Conservation (phyloP, 148 eudicot species). For the Selenicereus undatus region DNA sequence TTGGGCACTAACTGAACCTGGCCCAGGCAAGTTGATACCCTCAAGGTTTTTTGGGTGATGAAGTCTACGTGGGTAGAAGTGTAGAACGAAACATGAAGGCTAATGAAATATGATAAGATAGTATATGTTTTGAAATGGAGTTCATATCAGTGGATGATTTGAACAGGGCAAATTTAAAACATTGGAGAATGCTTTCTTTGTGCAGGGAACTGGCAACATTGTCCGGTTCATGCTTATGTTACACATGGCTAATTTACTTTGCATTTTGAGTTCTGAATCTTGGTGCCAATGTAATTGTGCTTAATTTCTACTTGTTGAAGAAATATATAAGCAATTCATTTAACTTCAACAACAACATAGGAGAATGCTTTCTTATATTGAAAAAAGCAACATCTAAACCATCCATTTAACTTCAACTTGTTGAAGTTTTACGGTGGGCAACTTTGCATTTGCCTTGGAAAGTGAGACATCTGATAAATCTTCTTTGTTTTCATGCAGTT, state of each 20-base stretch:
- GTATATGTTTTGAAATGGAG: background rate
- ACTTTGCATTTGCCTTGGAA: background rate
- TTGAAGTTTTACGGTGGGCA: background rate
- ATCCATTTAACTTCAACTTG: background rate
- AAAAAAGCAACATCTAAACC: background rate
- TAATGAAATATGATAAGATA: background rate
- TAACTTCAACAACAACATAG: background rate
- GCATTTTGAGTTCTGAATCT: background rate
- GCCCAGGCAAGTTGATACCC: background rate
- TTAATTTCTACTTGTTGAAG: too few relatives aligned
- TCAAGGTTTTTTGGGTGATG: background rate
- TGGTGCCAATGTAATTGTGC: background rate
- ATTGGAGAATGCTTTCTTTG: background rate
- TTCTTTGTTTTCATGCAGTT: background rate
- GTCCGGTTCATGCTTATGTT: background rate
- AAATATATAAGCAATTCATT: background rate
- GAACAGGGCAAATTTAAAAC: background rate
- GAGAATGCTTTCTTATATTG: too few relatives aligned
- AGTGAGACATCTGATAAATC: background rate
- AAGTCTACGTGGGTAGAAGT: background rate
- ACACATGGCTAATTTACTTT: background rate
- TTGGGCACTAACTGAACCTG: background rate
- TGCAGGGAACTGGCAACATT: background rate
- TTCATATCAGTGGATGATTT: background rate
- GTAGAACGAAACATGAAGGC: background rate